Evolutionary conservation across 2,329 filamentous ascomycete species (phyloP).

Genomic region (Cordyceps cateniannulata): DNA sequence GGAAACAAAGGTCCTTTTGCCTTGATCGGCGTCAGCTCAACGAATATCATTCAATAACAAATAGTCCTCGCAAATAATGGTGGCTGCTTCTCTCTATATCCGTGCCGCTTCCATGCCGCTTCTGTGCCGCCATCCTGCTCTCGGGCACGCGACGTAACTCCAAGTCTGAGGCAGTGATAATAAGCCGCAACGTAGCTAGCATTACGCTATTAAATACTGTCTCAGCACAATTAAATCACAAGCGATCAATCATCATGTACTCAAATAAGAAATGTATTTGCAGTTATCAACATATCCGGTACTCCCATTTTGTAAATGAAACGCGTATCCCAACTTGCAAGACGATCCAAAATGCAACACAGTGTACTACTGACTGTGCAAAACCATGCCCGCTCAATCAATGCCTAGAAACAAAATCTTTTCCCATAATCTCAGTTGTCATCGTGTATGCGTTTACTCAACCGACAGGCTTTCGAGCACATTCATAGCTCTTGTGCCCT

Average conservation of each 20-base stretch:
- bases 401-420: constrained; percentile 7
- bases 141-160: neutral
- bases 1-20: neutral
- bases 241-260: neutral
- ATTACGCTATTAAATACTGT: neutral
- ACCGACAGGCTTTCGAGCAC: constrained; percentile 66
- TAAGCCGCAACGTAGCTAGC: constrained; percentile 4
- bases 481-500: constrained; percentile 72
- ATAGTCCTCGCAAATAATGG: neutral
- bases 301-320: constrained; percentile 10
- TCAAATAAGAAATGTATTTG: neutral
- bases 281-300: constrained; percentile 9
- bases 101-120: neutral
- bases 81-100: neutral
- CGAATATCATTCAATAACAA: neutral
- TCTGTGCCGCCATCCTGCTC: neutral
- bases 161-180: too few species aligned
- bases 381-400: constrained; percentile 7
- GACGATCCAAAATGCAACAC: constrained; percentile 9
- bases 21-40: neutral
- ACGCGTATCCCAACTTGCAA: neutral
- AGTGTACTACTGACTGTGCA: neutral
- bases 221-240: constrained; percentile 6
- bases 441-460: constrained; percentile 27
- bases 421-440: neutral